These are phyloP conservation scores for Sideroxylon spinosum DNA, from an alignment of 179 eudicot genomes.

Conservation along the genomic window DNA sequence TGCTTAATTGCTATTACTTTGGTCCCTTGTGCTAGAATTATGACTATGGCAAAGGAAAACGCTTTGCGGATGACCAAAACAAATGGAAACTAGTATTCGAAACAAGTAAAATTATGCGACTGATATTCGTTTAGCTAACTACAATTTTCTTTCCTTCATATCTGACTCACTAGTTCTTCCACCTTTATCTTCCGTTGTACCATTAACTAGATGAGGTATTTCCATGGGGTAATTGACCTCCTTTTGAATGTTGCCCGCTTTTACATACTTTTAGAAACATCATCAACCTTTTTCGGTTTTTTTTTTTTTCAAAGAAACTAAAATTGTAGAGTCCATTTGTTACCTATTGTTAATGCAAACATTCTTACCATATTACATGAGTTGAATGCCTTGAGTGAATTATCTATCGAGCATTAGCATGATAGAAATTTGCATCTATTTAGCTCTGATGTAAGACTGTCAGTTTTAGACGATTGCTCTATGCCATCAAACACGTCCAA, in stretches of 20 bases:
- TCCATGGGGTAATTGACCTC: not conserved
- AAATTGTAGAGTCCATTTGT: not conserved
- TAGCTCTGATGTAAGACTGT: not conserved
- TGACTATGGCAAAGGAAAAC: not conserved
- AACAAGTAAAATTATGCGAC: not conserved
- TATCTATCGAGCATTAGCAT: not conserved
- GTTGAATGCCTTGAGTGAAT: not conserved
- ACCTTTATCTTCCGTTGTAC: not conserved
- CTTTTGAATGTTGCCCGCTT: not conserved
- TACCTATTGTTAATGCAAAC: not conserved
- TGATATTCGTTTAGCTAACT: not conserved
- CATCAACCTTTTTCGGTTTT: not conserved
- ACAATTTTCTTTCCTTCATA: not conserved
- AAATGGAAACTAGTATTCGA: too few relatives aligned
- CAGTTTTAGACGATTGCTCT: constrained; percentile 1
- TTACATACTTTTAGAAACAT: not conserved
- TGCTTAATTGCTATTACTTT: too few relatives aligned
- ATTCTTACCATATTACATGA: not conserved
- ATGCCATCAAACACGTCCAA: not conserved
- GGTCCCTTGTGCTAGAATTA: too few relatives aligned
- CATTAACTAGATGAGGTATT: not conserved
- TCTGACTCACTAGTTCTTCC: not conserved
- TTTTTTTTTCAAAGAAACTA: not conserved
- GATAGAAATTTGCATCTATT: too few relatives aligned
- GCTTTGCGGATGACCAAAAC: too few relatives aligned